A percentile compares a stretch with the other conserved stretches of the same genome.
Conservation (phyloP, 768 basidiomycete genomes). For the Collybia nuda region DNA sequence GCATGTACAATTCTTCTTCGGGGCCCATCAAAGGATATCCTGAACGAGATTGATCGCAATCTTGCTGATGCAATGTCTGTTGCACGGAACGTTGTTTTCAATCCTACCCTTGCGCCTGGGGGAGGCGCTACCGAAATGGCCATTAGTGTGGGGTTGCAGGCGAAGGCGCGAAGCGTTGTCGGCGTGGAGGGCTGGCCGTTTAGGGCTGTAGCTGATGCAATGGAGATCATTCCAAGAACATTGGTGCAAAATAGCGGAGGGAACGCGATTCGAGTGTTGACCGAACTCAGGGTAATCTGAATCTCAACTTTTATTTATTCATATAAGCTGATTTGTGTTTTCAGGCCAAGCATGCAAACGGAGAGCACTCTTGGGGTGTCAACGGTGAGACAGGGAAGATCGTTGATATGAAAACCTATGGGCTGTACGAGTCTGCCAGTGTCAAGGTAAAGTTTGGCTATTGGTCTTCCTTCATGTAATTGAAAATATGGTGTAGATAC, state of each 20-base stretch:
- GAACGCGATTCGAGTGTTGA: slow-evolving; percentile 90
- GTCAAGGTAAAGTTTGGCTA: slow-evolving; percentile 66
- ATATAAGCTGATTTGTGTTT: slow-evolving; percentile 5
- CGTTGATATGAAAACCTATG: slow-evolving; percentile 93
- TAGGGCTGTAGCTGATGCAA: slow-evolving; percentile 90
- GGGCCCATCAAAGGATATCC: slow-evolving; percentile 96
- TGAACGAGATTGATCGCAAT: slow-evolving; percentile 98
- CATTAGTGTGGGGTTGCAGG: slow-evolving; percentile 82
- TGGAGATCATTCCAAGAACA: slow-evolving; percentile 96
- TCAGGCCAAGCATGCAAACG: slow-evolving; percentile 93
- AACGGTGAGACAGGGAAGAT: slow-evolving; percentile 96
- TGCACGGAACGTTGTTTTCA: slow-evolving; percentile 95
- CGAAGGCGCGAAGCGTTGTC: slow-evolving; percentile 74
- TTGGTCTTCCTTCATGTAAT: not conserved
- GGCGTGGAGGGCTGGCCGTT: slow-evolving; percentile 93
- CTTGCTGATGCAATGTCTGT: slow-evolving; percentile 97
- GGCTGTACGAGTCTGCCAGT: slow-evolving; percentile 92
- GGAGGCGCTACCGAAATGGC: slow-evolving; percentile 99
- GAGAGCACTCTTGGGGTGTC: slow-evolving; percentile 90
- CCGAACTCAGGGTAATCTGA: slow-evolving; percentile 79
- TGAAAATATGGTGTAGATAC: slow-evolving; percentile 52
- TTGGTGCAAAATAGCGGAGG: slow-evolving; percentile 95
- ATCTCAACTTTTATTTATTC: slow-evolving; percentile 13
- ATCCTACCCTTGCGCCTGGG: slow-evolving; percentile 90
- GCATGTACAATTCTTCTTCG: slow-evolving; percentile 98